Conservation (phyloP, 1,139 yeast species). For the Yamadazyma atlantica region DNA sequence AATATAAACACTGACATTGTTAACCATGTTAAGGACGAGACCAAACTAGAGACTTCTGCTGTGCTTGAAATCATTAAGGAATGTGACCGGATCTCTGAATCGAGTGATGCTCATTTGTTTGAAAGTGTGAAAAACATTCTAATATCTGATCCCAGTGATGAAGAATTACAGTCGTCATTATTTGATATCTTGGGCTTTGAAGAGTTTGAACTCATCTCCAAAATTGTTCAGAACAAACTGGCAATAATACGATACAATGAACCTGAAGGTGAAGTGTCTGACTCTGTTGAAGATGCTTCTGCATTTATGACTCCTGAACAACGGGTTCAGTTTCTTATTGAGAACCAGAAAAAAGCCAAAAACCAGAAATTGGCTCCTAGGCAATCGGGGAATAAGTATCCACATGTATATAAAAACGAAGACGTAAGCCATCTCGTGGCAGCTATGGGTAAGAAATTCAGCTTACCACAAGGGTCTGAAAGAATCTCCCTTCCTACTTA, state of each 20-base stretch:
- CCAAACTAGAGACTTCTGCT: slow-evolving; percentile 14
- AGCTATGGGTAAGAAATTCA: slow-evolving; percentile 75
- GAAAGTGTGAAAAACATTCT: slow-evolving; percentile 26
- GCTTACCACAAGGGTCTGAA: slow-evolving; percentile 80
- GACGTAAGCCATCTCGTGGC: slow-evolving; percentile 64
- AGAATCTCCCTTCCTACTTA: slow-evolving; percentile 61
- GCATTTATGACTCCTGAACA: slow-evolving; percentile 55
- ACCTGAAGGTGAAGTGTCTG: not conserved
- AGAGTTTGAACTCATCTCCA: slow-evolving; percentile 74
- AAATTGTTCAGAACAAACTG: slow-evolving; percentile 54
- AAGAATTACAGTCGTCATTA: slow-evolving; percentile 63
- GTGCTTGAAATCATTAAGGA: slow-evolving; percentile 23
- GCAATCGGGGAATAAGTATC: slow-evolving; percentile 56
- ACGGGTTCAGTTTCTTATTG: slow-evolving; percentile 54
- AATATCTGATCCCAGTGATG: slow-evolving; percentile 43
- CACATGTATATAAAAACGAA: slow-evolving; percentile 80
- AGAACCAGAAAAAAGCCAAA: slow-evolving; percentile 53
- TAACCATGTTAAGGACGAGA: slow-evolving; percentile 24
- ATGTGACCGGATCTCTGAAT: slow-evolving; percentile 27
- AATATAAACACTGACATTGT: slow-evolving; percentile 35
- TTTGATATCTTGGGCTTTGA: slow-evolving; percentile 85
- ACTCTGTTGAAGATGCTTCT: slow-evolving; percentile 6
- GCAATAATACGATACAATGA: slow-evolving; percentile 16
- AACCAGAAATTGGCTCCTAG: slow-evolving; percentile 51
- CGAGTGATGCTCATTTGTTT: slow-evolving; percentile 22